These are phyloP conservation scores for Exophiala xenobiotica DNA, from an alignment of 2,329 filamentous ascomycete genomes.

Conservation along the genomic window DNA sequence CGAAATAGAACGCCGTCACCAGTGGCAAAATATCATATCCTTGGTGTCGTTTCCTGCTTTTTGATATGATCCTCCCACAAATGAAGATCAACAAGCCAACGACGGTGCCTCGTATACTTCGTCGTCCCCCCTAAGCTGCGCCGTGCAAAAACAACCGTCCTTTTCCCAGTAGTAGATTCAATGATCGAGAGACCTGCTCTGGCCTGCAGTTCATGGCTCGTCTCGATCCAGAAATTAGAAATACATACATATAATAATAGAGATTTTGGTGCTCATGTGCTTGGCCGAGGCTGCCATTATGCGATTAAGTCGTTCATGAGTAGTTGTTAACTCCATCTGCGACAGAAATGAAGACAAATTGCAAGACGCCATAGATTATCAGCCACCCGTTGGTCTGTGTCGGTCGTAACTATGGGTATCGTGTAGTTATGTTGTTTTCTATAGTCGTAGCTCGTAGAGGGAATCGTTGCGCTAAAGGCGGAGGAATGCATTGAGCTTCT, in stretches of 20 bases:
- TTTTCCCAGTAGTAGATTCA: background rate
- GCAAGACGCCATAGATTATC: conserved; percentile 5
- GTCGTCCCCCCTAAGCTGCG: background rate
- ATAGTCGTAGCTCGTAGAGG: conserved; percentile 23
- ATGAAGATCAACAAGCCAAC: background rate
- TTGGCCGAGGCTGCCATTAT: conserved; percentile 1
- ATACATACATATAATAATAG: background rate
- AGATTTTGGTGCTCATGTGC: background rate
- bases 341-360: background rate
- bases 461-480: background rate
- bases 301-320: background rate
- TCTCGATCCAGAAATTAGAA: background rate
- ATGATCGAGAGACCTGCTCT: background rate
- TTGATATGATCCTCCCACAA: no score
- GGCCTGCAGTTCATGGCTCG: background rate
- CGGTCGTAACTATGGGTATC: conserved; percentile 23
- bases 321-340: background rate
- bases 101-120: background rate
- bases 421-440: conserved; percentile 19
- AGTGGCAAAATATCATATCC: background rate
- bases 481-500: no score
- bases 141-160: background rate
- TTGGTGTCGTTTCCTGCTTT: background rate
- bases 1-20: background rate
- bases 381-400: conserved; percentile 17